Evolutionary conservation across 768 basidiomycete genomes (phyloP), one percentile per base, ranked within the genome.

Genomic region (Gloeopeniophorella convolvens): DNA sequence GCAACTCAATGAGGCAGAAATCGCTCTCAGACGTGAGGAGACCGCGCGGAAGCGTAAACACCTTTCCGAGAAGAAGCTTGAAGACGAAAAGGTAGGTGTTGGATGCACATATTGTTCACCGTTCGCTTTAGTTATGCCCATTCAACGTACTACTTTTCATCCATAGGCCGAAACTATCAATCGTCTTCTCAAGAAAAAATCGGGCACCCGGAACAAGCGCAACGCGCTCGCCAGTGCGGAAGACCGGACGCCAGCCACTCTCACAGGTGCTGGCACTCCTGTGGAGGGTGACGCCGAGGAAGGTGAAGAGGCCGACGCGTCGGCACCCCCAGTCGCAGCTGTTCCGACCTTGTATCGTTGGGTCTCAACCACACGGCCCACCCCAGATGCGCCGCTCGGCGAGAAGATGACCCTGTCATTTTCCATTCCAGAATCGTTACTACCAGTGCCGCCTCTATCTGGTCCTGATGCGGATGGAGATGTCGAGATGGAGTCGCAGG

Each of bases 41-140:
- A 88, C 83, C 0, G 86, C 87, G 0, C 71, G 89, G 31, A 92
- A 90, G 66, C 74, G 90, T 45, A 85, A 79, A 60, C 85, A 88
- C 59, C 66, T 91, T 36, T 79, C 78, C 5, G 87, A 90, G 66
- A 89, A 89, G 70, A 87, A 85, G 65, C 71, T 89, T 3, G 85
- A 89, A 61, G 87, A 90, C 50, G 89, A 90, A 66, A 89, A 88
- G 78, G 89, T n/a, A n/a, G n/a, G n/a, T n/a, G n/a, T n/a, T n/a
- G n/a, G n/a, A n/a, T 82, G 47, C 44, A 63, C 57, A 12, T 23
- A 12, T 5, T 39, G 34, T 42, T 21, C 44, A 21, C 9, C 12
- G 5, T 30, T 26, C 30, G 10, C n/a, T 16, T 42, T 45, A 42
- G 55, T 33, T 23, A 13, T 12, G 20, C 30, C 32, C 50, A 10